Conservation (phyloP, 495 filamentous ascomycete genomes). For the Usnea hakonensis region DNA sequence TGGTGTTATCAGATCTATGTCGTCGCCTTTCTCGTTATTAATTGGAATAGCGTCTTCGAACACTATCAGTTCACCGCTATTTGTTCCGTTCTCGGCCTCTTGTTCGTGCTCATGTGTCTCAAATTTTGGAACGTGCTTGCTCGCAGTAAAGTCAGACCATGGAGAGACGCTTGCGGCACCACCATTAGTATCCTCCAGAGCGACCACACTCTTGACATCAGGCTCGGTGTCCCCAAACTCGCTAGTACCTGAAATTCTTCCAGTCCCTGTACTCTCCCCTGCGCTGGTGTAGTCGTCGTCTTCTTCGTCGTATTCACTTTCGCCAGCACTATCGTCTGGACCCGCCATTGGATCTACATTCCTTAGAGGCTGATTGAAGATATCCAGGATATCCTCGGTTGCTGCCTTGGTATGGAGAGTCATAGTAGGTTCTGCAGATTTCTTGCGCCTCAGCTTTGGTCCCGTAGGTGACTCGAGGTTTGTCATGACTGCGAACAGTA, state of each 20-base stretch:
- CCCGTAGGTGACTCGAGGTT: slow-evolving; percentile 81
- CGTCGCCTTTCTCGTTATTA: slow-evolving; percentile 18
- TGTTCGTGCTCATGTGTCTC: slow-evolving; percentile 18
- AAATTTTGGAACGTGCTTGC: slow-evolving; percentile 57
- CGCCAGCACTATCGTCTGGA: slow-evolving; percentile 37
- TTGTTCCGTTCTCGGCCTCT: background rate
- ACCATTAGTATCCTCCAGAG: slow-evolving; percentile 35
- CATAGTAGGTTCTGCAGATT: slow-evolving; percentile 81
- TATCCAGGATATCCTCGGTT: slow-evolving; percentile 92
- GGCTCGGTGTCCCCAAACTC: slow-evolving; percentile 58
- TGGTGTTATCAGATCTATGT: slow-evolving; percentile 32
- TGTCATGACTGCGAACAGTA: slow-evolving; percentile 61
- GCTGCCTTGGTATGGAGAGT: slow-evolving; percentile 91
- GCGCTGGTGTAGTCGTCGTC: slow-evolving; percentile 74
- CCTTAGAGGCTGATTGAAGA: slow-evolving; percentile 84
- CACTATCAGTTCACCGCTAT: slow-evolving; percentile 13
- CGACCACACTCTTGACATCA: slow-evolving; percentile 23
- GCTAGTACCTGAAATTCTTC: slow-evolving; percentile 54
- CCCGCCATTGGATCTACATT: slow-evolving; percentile 40
- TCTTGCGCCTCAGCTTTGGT: slow-evolving; percentile 67
- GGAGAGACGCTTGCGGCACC: slow-evolving; percentile 61
- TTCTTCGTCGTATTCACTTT: slow-evolving; percentile 54
- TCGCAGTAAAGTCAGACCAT: slow-evolving; percentile 79
- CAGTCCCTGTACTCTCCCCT: slow-evolving; percentile 74
- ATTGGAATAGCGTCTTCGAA: slow-evolving; percentile 14